Evolutionary conservation across 2,329 filamentous ascomycete genomes (phyloP), one percentile per base, ranked within the genome.

Genomic region (Cladophialophora chaetospira): DNA sequence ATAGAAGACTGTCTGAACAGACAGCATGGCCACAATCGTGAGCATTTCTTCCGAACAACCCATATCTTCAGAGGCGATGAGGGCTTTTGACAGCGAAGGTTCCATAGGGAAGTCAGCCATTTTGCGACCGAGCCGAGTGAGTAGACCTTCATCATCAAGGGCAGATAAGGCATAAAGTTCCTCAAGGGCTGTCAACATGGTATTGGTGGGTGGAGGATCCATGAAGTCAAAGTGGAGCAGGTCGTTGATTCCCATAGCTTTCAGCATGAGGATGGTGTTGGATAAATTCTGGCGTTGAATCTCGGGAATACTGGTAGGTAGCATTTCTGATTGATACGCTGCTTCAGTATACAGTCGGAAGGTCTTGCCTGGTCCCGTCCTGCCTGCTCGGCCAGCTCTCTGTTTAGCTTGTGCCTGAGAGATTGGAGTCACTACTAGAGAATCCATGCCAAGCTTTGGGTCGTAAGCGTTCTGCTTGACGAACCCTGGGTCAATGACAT

Each of bases 71-170:
- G 90, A 90, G 9, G 86, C 88, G 61, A 99, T 95, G 1, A 99
- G 82, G 0, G 91, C 87, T 72, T 97, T 99, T 51, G 92, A 89
- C 0, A 97, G 81, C 0, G 90, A 86, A 0, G 94, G 94, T 55
- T 97, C 92, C 91, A 97, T 97, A 0, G 94, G 94, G 72, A 97
- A 97, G 69, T 99, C 93, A 9, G 94, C 92, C 93, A 99, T 97
- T 72, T 97, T 96, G 43, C 94, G 85, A 5, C 94, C 94, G 1
- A 96, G 81, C 5, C 94, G 86, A 0, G 94, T 99, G 2, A 99
- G 78, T 0, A 99, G 81, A 11, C 94, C 94, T 80, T 99, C 94
- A 67, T 99, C 93, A 63, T 99, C 94, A 0, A 99, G 80, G 0
- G 93, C 93, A 3, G 88, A 91, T 9, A 99, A 78, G 0, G 91